Conservation (phyloP, 202 grass and related monocot genomes). For the Schoenoplectus tabernaemontani region DNA sequence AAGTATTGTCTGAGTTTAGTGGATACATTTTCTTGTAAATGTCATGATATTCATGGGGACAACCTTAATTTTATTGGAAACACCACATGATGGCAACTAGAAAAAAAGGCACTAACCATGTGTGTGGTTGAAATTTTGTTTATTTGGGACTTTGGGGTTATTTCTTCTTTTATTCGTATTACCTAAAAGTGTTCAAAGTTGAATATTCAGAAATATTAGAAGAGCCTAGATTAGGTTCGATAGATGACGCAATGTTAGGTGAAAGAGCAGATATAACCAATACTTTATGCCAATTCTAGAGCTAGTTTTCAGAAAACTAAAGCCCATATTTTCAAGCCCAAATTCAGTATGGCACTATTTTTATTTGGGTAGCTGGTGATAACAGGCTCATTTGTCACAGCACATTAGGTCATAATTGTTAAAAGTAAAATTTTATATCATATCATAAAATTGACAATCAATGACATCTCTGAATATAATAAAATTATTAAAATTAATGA, state of each 20-base stretch:
- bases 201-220: neutral
- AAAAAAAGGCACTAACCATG: neutral
- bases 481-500: too few species aligned
- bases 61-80: slow-evolving; percentile 12
- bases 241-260: neutral
- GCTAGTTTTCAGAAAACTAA: neutral
- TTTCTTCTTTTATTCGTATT: neutral
- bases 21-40: neutral
- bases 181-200: neutral
- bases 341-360: neutral
- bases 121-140: neutral
- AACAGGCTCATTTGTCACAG: too few species aligned
- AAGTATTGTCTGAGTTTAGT: slow-evolving; percentile 12
- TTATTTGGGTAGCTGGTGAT: neutral
- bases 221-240: neutral
- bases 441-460: too few species aligned
- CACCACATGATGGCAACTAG: neutral
- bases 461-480: too few species aligned
- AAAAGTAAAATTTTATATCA: too few species aligned
- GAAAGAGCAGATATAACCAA: neutral
- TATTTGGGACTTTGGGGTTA: neutral
- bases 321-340: neutral
- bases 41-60: neutral
- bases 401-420: too few species aligned
- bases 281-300: neutral